A percentile compares a stretch with the other conserved stretches of the same genome.
phyloP scores from a whole-genome alignment of 805 yeast genomes.

The Barnettozyma pratensis region DNA sequence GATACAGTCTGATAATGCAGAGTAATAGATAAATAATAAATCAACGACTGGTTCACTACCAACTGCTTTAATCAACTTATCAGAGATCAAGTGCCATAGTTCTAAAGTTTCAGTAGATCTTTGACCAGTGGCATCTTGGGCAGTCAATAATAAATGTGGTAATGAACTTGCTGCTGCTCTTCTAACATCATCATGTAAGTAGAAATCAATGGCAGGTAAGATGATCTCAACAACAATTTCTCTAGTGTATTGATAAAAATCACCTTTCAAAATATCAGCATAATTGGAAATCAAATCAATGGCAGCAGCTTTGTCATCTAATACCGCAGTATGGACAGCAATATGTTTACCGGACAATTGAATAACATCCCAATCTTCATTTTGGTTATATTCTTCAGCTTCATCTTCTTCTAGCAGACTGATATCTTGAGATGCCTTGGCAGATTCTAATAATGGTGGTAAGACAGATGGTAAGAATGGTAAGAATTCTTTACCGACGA shows the following conservation, averaged over 20 bases:
- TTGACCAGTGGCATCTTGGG: conserved; percentile 43
- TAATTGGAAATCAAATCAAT: conserved; percentile 82
- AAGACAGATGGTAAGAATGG: conserved; percentile 80
- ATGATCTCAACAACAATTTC: conserved; percentile 76
- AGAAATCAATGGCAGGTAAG: conserved; percentile 85
- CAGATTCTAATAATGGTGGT: conserved; percentile 84
- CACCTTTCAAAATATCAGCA: conserved; percentile 77
- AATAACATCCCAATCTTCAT: conserved; percentile 94
- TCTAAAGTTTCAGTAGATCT: conserved; percentile 55
- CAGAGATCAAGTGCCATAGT: conserved; percentile 67
- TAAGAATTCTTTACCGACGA: conserved; percentile 78
- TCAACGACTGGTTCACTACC: conserved; percentile 81
- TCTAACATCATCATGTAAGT: conserved; percentile 90
- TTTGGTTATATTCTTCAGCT: conserved; percentile 75
- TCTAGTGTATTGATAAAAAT: conserved; percentile 76
- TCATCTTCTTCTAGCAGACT: conserved; percentile 84
- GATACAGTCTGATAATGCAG: conserved; percentile 62
- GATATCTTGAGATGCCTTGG: conserved; percentile 86
- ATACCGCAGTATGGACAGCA: conserved; percentile 90
- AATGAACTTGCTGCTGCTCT: conserved; percentile 83
- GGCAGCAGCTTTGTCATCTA: conserved; percentile 91
- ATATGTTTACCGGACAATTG: conserved; percentile 87
- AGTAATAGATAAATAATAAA: conserved; percentile 70
- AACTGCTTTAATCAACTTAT: conserved; percentile 62
- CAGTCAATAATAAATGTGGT: conserved; percentile 67